Conservation (phyloP, 805 yeast species). For the Kluyveromyces dobzhanskii region DNA sequence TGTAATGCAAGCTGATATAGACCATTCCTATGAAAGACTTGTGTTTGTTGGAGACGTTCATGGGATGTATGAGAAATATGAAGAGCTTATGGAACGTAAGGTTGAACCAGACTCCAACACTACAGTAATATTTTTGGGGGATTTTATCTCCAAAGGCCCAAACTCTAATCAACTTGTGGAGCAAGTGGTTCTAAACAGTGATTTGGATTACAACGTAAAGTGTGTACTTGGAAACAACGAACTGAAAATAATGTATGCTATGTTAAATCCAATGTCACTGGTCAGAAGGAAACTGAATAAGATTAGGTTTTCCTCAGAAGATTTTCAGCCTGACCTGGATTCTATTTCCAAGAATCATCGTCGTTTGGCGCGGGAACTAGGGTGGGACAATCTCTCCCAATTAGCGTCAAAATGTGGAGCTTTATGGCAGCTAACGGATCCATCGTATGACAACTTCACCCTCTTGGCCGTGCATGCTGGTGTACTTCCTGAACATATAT, state of each 20-base stretch:
- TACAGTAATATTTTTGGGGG: slow-evolving; percentile 64
- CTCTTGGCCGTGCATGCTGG: slow-evolving; percentile 81
- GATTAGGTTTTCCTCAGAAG: slow-evolving; percentile 12
- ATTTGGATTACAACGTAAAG: slow-evolving; percentile 38
- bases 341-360: slow-evolving; percentile 15
- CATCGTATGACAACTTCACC: slow-evolving; percentile 12
- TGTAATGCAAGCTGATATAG: neutral
- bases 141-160: slow-evolving; percentile 78
- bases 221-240: slow-evolving; percentile 92
- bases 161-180: slow-evolving; percentile 63
- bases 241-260: slow-evolving; percentile 49
- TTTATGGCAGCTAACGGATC: slow-evolving; percentile 12
- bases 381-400: slow-evolving; percentile 11
- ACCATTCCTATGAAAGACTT: slow-evolving; percentile 31
- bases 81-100: slow-evolving; percentile 40
- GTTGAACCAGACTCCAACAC: slow-evolving; percentile 36
- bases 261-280: slow-evolving; percentile 39
- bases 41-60: slow-evolving; percentile 84
- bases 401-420: slow-evolving; percentile 17
- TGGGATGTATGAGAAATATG: slow-evolving; percentile 57
- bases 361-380: slow-evolving; percentile 16
- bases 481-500: slow-evolving; percentile 48
- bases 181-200: neutral
- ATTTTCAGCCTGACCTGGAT: slow-evolving; percentile 12
- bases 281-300: slow-evolving; percentile 20